Conservation (phyloP, 495 filamentous ascomycete genomes). For the Penicillium canariense region DNA sequence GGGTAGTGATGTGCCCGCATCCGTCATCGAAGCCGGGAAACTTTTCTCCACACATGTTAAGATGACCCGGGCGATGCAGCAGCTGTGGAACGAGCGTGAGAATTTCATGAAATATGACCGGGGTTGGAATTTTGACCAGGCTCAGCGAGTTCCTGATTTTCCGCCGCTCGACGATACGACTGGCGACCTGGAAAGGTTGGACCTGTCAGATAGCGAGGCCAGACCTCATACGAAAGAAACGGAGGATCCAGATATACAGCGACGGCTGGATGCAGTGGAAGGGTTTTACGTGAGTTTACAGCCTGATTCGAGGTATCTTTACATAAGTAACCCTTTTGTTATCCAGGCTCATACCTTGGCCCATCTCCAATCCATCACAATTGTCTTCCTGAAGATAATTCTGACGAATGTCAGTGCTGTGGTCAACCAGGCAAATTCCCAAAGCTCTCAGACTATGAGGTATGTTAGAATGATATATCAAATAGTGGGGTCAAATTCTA, state of each 20-base stretch:
- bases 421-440: slow-evolving; percentile 51
- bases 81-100: slow-evolving; percentile 93
- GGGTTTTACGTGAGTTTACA: slow-evolving; percentile 78
- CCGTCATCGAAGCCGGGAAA: slow-evolving; percentile 92
- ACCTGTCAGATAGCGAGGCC: slow-evolving; percentile 28
- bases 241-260: slow-evolving; percentile 54
- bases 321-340: neutral
- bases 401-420: slow-evolving; percentile 73
- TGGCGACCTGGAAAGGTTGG: slow-evolving; percentile 26
- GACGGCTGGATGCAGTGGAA: slow-evolving; percentile 71
- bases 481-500: neutral
- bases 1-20: slow-evolving; percentile 85
- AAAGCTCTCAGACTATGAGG: slow-evolving; percentile 41
- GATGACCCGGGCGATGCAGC: slow-evolving; percentile 85
- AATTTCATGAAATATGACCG: slow-evolving; percentile 86
- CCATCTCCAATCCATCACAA: slow-evolving; percentile 88
- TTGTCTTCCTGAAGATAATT: slow-evolving; percentile 85
- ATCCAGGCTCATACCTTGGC: slow-evolving; percentile 68
- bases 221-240: slow-evolving; percentile 47
- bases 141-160: slow-evolving; percentile 35
- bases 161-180: slow-evolving; percentile 40
- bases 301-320: too few relatives aligned
- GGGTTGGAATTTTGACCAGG: slow-evolving; percentile 70
- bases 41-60: slow-evolving; percentile 85
- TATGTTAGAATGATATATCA: slow-evolving; percentile 14